These are phyloP conservation scores for Glycyrrhiza uralensis DNA, from an alignment of 306 rosid species.

Conservation along the genomic window DNA sequence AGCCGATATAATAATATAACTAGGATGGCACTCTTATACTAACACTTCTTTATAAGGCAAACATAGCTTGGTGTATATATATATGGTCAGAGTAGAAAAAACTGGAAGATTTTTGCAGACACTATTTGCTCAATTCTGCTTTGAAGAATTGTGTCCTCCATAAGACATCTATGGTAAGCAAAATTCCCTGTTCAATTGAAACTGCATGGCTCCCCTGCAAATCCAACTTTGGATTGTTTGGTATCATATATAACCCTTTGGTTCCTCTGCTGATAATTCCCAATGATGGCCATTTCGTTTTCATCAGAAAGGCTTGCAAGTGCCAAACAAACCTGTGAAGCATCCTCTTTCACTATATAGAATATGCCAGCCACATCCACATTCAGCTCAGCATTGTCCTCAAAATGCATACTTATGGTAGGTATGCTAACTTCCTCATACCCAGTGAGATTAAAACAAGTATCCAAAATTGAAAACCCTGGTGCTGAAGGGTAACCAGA, in stretches of 20 bases:
- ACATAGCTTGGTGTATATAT: slow-evolving; percentile 10
- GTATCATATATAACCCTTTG: slow-evolving; percentile 81
- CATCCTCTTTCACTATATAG: slow-evolving; percentile 56
- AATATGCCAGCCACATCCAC: slow-evolving; percentile 59
- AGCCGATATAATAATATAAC: background rate
- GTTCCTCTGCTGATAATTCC: slow-evolving; percentile 87
- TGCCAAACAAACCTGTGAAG: slow-evolving; percentile 80
- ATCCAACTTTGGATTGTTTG: slow-evolving; percentile 66
- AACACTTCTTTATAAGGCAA: background rate
- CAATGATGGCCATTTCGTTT: slow-evolving; percentile 54
- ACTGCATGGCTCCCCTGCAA: slow-evolving; percentile 73
- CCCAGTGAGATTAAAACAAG: slow-evolving; percentile 73
- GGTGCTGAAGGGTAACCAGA: slow-evolving; percentile 55
- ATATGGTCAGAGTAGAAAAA: slow-evolving; percentile 4
- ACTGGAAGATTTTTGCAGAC: slow-evolving; percentile 13
- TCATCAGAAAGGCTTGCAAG: slow-evolving; percentile 61
- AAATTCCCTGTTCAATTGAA: slow-evolving; percentile 35
- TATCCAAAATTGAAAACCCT: slow-evolving; percentile 66
- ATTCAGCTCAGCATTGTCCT: slow-evolving; percentile 52
- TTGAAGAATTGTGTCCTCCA: slow-evolving; percentile 11
- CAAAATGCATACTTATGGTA: slow-evolving; percentile 50
- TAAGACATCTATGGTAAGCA: background rate
- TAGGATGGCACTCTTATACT: background rate
- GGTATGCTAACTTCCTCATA: slow-evolving; percentile 55
- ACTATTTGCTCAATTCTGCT: slow-evolving; percentile 29